Base-by-base conservation (phyloP, 768 basidiomycete species). In the Crepidotus variabilis region DNA sequence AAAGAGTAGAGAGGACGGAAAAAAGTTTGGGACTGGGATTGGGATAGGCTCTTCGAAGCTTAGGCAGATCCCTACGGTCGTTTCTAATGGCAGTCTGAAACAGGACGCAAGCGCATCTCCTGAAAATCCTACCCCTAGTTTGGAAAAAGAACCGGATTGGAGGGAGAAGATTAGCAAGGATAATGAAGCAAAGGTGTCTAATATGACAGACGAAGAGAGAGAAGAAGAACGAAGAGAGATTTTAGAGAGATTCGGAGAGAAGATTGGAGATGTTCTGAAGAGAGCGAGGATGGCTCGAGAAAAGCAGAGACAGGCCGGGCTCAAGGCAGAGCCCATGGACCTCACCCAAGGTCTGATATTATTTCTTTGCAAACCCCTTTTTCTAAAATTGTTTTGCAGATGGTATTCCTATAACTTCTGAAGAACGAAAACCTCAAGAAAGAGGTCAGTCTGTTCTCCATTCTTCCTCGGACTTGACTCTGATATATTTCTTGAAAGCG, bases 131-230 rank as follows among this genome's bases (percentile, higher is more conserved):
- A 8, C 28, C 8, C 28, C 3, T 28, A 8, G 28, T 35, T 64
- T 16, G 34, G 58, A 11, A 64, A 64, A 16, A 34, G 67, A 1
- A 68, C 73, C 58, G 35, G 72, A 74, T 49, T 85, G 87, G 80
- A 74, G 82, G 54, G 71, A 69, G 9, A 82, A 82, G 62, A 80
- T 86, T 52, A 84, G 81, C 61, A 75, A 76, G 54, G 88, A 92
- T 64, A 94, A 95, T 60, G 76, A 80, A 56, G 69, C 72, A 10
- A 70, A 72, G 24, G 80, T 95, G 1, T 81, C 80, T 16, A 68
- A 64, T 1, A 95, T 95, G 94, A 78, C 79, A 2, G 79, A 81
- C 10, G 83, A 83, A 14, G 88, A 94, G 67, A 76, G 85, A 9
- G 83, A 86, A 58, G 69, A 80, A 51, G 92, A 89, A 67, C 75